Evolutionary conservation across 2,329 filamentous ascomycete species (phyloP), one percentile per base, ranked within the genome.

Genomic region (Mycocentrospora acerina): DNA sequence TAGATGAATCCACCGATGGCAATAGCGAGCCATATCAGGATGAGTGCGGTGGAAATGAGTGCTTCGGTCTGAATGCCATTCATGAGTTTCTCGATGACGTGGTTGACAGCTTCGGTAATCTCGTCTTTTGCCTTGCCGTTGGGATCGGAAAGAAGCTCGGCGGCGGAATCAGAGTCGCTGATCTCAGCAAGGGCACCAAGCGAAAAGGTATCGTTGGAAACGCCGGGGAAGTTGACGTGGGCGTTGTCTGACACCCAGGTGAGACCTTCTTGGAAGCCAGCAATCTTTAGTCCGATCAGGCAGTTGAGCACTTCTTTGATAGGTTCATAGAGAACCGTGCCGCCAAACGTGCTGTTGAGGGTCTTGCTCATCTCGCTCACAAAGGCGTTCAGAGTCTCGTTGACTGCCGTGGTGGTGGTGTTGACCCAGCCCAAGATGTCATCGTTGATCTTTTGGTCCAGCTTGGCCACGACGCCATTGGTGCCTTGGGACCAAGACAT

Each of bases 201-300:
- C 42, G 88, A 91, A 70, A 97, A 95, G 1, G 86, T 87, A 62
- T 95, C 79, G 55, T 88, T 85, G 17, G 81, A 75, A 44, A 97
- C 82, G 36, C 80, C 69, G 0, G 93, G 93, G 54, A 98, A 85
- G 43, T 81, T 74, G 54, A 98, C 78, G 46, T 93, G 80, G 3
- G 93, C 89, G 62, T 97, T 74, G 52, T 97, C 85, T 57, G 87
- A 81, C 9, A 95, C 86, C 91, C 91, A 98, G 1, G 88, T 95
- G n/a, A 97, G 76, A 10, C 86, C 93, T 60, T 86, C 85, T 65
- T 97, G 82, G 50, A 98, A 81, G 15, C 83, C 80, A 51, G 87
- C 82, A 47, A 97, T 78, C 73, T 97, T 97, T 59, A 95, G 76
- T 7, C 85, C 82, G 49, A 97, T 81, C n/a, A 97, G 76, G 61